These are phyloP conservation scores for Zalaria sp. DNA, from an alignment of 2,329 filamentous ascomycete species.

Conservation along the genomic window DNA sequence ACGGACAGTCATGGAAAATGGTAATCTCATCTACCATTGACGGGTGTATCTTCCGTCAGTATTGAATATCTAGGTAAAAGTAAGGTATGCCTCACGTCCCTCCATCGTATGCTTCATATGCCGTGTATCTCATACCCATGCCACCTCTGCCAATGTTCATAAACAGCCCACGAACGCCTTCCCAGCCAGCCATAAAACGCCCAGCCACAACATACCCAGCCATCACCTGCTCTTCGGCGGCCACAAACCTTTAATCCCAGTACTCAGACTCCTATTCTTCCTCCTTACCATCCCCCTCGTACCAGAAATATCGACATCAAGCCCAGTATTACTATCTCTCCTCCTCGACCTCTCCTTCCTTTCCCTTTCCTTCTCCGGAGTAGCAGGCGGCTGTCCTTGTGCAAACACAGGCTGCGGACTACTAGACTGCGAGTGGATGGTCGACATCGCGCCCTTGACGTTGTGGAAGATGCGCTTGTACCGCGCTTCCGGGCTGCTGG, in stretches of 20 bases:
- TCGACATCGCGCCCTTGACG: slow-evolving; percentile 1
- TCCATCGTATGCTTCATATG: too few relatives aligned
- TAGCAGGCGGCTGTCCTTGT: slow-evolving; percentile 1
- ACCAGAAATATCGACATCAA: slow-evolving; percentile 11
- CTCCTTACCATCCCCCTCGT: slow-evolving; percentile 12
- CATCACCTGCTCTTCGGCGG: slow-evolving; percentile 6
- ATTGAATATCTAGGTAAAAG: too few relatives aligned
- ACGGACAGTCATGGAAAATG: too few relatives aligned
- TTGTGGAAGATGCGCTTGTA: slow-evolving; percentile 29
- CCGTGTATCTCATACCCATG: too few relatives aligned
- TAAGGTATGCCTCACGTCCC: too few relatives aligned
- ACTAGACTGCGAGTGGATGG: neutral
- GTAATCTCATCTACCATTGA: too few relatives aligned
- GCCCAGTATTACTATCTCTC: neutral
- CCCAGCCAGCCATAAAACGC: too few relatives aligned
- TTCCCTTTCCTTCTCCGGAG: neutral
- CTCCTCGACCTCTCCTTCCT: neutral
- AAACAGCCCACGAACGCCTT: too few relatives aligned
- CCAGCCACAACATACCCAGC: too few relatives aligned
- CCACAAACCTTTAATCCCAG: slow-evolving; percentile 12
- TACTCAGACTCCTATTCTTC: slow-evolving; percentile 14
- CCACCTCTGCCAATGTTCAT: too few relatives aligned
- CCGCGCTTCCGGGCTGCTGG: slow-evolving; percentile 23
- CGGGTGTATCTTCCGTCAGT: too few relatives aligned
- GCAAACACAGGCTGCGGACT: too few relatives aligned